Evolutionary conservation across 1,284 basidiomycete species (phyloP), one percentile per base, ranked within the genome.

Genomic region (Rhodotorula sp.): DNA sequence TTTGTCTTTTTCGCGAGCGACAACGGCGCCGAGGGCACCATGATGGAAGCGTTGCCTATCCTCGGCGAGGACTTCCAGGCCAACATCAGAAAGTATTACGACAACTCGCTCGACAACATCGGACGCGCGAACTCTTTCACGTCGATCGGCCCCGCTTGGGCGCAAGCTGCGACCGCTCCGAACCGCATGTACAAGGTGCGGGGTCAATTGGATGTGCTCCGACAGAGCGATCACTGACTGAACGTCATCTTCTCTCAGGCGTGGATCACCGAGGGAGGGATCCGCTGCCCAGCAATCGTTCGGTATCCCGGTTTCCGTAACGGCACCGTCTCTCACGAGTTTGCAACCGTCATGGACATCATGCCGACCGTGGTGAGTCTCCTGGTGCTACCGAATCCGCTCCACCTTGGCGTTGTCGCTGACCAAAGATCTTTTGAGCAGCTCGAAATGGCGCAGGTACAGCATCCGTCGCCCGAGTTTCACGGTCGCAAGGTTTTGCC

Each of bases 101-200:
- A 59, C 57, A 59, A 59, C 57, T 44, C 42, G 12, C 57, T 59
- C 42, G 42, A 59, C 57, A 59, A 59, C 20, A 59, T 59, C 42
- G 57, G 57, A 26, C 57, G 57, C 37, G 22, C 37, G 12, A 59
- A 59, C 57, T 59, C 57, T 37, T 59, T 59, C 57, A 59, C 57
- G 10, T 59, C 57, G 24, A 59, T 59, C 42, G 57, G 57, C 12
- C 37, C 57, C 20, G 37, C 37, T 15, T 59, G 57, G 57, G 57
- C 57, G 24, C 57, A 59, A 20, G 57, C 57, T 45, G 57, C 57
- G 24, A 59, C 57, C 17, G 57, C 57, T 10, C 57, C 57, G 57
- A 59, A 59, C 24, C 57, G 57, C 4, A 59, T 59, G 57, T 59
- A 59, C 57, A 59, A 59, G 42, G 57, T 59, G 57, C 29, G 42